Base-by-base conservation (phyloP, 495 filamentous ascomycete species). In the Platismatia glauca region DNA sequence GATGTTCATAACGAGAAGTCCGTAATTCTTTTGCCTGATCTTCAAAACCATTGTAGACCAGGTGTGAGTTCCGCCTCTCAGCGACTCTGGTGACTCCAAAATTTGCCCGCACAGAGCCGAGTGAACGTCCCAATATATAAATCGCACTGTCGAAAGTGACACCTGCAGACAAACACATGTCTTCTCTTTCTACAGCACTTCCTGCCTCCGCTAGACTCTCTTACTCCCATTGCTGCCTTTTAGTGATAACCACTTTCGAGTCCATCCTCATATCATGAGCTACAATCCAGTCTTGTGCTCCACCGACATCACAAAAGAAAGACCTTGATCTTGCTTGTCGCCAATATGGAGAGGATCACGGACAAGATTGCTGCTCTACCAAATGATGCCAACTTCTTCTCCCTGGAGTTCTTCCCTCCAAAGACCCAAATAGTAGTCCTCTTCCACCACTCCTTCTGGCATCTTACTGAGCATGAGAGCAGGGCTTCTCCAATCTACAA, bases 371-470 rank as follows among this genome's bases (percentile, higher is more conserved):
- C 89, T 74, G 90, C 90, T 65, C 76, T 98, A 76, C 89, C 90
- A 71, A 81, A 86, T 43, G 84, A 88, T 74, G 81, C 82, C 58
- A 84, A 84, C 69, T 98, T 93, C 79, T 93, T 96, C 77, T 97
- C 95, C 38, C 86, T 97, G 67, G 95, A 98, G 78, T 98, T 98
- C 83, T 97, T 98, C 75, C 94, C 94, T 60, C 95, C 95, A 58
- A 97, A 96, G 76, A 98, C 94, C 29, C 77, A 84, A 61, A 95
- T 93, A 87, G 91, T 87, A 59, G 64, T 64, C 57, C 38, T 22
- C 46, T 24, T 33, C 34, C 44, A 35, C 34, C 27, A 37, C 12
- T 62, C 31, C 44, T 53, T 24, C 59, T 59, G 43, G 53, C 41
- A 60, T 57, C 68, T 72, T 68, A 72, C 61, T 24, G 58, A 44